phyloP scores from a whole-genome alignment of 2,329 filamentous ascomycete species.

The Akanthomyces dipterigenus region DNA sequence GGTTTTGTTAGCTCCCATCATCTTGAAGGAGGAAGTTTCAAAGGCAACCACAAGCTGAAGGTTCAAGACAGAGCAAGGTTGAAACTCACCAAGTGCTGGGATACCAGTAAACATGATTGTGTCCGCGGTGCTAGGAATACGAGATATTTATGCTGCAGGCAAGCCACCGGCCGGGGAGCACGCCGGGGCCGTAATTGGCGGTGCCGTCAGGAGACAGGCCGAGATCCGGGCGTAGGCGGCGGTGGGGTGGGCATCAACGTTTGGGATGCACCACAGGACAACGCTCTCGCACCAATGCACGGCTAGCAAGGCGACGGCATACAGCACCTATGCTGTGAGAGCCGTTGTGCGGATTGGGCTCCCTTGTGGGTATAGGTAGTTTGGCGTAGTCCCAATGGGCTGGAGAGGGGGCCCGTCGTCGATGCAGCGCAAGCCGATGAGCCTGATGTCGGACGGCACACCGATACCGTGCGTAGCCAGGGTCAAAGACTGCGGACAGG shows the following conservation, averaged over 20 bases:
- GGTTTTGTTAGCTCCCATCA: neutral
- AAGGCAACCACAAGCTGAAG: neutral
- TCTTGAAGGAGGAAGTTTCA: neutral
- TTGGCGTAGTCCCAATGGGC: neutral
- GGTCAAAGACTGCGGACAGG: neutral
- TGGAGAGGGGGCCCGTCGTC: neutral
- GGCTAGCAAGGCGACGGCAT: neutral
- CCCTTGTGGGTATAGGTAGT: neutral
- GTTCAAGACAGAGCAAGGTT: neutral
- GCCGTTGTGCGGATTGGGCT: neutral
- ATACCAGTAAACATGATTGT: constrained; percentile 6
- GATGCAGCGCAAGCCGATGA: neutral
- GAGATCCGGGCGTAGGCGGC: neutral
- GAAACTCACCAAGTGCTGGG: neutral
- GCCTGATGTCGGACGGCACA: neutral
- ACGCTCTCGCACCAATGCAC: neutral
- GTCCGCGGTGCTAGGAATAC: neutral
- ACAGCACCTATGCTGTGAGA: neutral
- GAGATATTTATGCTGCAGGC: neutral
- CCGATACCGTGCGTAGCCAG: neutral
- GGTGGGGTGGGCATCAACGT: neutral
- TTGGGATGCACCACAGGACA: neutral
- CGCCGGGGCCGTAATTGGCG: neutral
- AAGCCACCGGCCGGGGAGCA: neutral
- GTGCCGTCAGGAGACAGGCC: neutral